phyloP scores from a whole-genome alignment of 225 moss, liverwort and hornwort species.

The Pseudisothecium myosuroides region DNA sequence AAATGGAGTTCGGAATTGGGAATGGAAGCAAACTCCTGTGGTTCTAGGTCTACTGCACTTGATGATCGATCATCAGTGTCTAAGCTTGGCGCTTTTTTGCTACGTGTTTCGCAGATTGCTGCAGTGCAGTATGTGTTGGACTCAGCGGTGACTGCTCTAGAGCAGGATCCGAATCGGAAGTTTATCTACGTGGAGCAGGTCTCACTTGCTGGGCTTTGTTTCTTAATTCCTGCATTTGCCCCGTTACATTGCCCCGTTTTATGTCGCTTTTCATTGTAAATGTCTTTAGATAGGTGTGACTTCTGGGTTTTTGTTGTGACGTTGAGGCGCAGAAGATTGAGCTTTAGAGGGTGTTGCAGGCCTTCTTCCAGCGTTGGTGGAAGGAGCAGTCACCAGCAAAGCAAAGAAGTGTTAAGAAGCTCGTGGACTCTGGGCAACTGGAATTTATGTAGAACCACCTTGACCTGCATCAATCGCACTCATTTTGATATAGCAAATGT shows the following conservation, averaged over 20 bases:
- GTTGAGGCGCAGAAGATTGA: background rate
- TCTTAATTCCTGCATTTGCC: background rate
- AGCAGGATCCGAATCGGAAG: constrained; percentile 68
- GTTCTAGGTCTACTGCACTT: background rate
- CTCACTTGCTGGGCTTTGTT: background rate
- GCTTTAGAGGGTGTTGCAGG: constrained; percentile 25
- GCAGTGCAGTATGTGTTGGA: constrained; percentile 93
- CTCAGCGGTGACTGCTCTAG: constrained; percentile 54
- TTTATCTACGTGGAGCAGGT: constrained; percentile 98
- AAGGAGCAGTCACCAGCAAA: constrained; percentile 55
- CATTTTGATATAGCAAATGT: background rate
- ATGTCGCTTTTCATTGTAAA: background rate
- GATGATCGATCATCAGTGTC: background rate
- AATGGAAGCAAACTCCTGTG: background rate
- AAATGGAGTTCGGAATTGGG: background rate
- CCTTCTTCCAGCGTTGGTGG: constrained; percentile 99
- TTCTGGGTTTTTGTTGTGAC: background rate
- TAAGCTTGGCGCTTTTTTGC: background rate
- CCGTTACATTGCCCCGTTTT: background rate
- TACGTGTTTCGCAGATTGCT: constrained; percentile 46
- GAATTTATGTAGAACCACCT: constrained; percentile 51
- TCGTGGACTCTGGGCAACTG: constrained; percentile 73
- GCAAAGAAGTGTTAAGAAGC: constrained; percentile 60
- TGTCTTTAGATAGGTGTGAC: background rate
- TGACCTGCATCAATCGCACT: background rate